phyloP scores from a whole-genome alignment of 164 flowering plant genomes.

The Cinnamomum chago region DNA sequence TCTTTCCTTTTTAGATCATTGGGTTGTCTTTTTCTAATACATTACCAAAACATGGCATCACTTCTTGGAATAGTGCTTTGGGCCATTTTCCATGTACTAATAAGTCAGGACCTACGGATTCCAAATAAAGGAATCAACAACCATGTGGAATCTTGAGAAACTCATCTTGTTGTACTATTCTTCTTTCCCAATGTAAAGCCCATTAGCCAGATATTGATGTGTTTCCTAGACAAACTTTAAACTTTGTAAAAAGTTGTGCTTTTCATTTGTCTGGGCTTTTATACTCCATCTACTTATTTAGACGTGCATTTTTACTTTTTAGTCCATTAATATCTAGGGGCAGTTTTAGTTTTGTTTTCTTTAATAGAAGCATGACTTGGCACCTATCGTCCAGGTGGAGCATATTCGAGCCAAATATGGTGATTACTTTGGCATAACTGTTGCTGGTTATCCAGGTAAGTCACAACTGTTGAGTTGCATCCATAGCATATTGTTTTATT shows the following conservation, averaged over 20 bases:
- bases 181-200: not conserved
- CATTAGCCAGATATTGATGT: not conserved
- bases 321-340: not conserved
- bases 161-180: not conserved
- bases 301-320: not conserved
- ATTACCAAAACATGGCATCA: not conserved
- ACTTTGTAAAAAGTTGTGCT: not conserved
- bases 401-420: conserved; percentile 73
- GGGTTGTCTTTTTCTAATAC: not conserved
- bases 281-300: not conserved
- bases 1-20: not conserved
- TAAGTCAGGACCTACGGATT: not conserved
- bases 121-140: not conserved
- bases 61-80: not conserved
- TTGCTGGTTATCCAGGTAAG: conserved; percentile 97
- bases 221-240: not conserved
- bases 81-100: not conserved
- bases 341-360: not conserved
- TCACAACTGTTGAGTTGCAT: not conserved
- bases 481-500: not conserved
- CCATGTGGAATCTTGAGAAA: not conserved
- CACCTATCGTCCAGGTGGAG: conserved; percentile 46
- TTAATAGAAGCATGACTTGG: not conserved
- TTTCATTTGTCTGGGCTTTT: not conserved
- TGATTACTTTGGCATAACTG: conserved; percentile 93